Conservation (phyloP, 805 yeast genomes). For the Metschnikowia aberdeeniae region DNA sequence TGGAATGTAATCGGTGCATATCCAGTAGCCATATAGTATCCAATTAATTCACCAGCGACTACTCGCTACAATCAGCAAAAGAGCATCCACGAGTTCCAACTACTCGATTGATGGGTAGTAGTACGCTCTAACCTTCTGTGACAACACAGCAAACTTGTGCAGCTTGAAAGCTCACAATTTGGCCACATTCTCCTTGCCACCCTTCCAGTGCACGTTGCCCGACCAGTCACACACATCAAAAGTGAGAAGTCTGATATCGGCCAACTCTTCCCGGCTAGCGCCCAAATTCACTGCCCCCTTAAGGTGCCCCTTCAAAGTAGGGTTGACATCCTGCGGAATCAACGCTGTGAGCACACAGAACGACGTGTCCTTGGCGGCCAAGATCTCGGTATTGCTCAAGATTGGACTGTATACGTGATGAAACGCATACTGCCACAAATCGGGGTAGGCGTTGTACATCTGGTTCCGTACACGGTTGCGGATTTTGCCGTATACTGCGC, state of each 20-base stretch:
- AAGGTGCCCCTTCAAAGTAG: slow-evolving; percentile 87
- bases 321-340: slow-evolving; percentile 90
- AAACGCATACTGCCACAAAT: slow-evolving; percentile 69
- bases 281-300: slow-evolving; percentile 83
- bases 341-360: slow-evolving; percentile 72
- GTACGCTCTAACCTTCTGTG: too few relatives aligned
- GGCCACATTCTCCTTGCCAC: slow-evolving; percentile 56
- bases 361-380: slow-evolving; percentile 68
- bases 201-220: slow-evolving; percentile 47
- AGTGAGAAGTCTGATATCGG: slow-evolving; percentile 56
- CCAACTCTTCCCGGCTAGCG: slow-evolving; percentile 58
- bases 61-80: too few relatives aligned
- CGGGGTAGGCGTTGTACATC: slow-evolving; percentile 75
- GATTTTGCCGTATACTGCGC: slow-evolving; percentile 69
- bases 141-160: too few relatives aligned
- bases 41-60: too few relatives aligned
- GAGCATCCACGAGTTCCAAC: too few relatives aligned
- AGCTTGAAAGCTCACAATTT: slow-evolving; percentile 30
- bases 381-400: slow-evolving; percentile 60
- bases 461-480: slow-evolving; percentile 63
- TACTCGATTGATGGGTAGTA: too few relatives aligned
- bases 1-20: too few relatives aligned
- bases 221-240: slow-evolving; percentile 69
- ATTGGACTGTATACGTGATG: slow-evolving; percentile 76
- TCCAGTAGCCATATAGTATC: too few relatives aligned